Conservation (phyloP, 306 rosid species). For the Nissolia schottii region DNA sequence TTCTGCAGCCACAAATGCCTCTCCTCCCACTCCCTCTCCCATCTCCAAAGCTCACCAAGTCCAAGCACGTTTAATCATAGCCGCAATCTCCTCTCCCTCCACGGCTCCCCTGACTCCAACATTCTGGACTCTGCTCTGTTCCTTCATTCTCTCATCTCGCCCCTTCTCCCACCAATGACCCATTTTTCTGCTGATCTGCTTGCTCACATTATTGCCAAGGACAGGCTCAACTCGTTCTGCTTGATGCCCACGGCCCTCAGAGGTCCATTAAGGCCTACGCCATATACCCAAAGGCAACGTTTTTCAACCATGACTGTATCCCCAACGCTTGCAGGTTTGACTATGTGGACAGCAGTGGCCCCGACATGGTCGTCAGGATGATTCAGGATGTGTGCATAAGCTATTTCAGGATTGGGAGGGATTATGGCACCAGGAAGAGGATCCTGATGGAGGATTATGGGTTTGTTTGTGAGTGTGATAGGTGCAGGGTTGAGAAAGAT, state of each 20-base stretch:
- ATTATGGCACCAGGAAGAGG: slow-evolving; percentile 41
- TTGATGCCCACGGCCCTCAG: slow-evolving; percentile 51
- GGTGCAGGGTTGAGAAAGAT: slow-evolving; percentile 57
- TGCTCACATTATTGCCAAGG: slow-evolving; percentile 53
- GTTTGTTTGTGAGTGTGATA: slow-evolving; percentile 59
- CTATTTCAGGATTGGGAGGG: slow-evolving; percentile 52
- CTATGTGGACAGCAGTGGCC: slow-evolving; percentile 33
- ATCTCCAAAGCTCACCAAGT: slow-evolving; percentile 32
- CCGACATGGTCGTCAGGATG: slow-evolving; percentile 52
- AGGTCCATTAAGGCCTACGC: slow-evolving; percentile 58
- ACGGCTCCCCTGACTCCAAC: slow-evolving; percentile 33
- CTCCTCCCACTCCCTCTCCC: slow-evolving; percentile 34
- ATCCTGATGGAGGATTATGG: slow-evolving; percentile 67
- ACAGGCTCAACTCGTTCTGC: slow-evolving; percentile 60
- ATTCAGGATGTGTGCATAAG: slow-evolving; percentile 70
- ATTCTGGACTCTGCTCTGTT: slow-evolving; percentile 29
- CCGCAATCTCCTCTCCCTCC: slow-evolving; percentile 46
- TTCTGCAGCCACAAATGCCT: slow-evolving; percentile 50
- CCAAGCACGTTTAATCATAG: slow-evolving; percentile 54
- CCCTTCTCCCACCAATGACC: slow-evolving; percentile 18
- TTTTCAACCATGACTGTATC: slow-evolving; percentile 64
- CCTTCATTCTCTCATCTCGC: slow-evolving; percentile 42
- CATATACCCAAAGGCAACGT: slow-evolving; percentile 47
- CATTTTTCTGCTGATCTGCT: slow-evolving; percentile 35
- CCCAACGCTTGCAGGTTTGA: slow-evolving; percentile 86